Evolutionary conservation across 257 asterid species (phyloP), one percentile per base, ranked within the genome.

Genomic region (Linaria vulgaris): DNA sequence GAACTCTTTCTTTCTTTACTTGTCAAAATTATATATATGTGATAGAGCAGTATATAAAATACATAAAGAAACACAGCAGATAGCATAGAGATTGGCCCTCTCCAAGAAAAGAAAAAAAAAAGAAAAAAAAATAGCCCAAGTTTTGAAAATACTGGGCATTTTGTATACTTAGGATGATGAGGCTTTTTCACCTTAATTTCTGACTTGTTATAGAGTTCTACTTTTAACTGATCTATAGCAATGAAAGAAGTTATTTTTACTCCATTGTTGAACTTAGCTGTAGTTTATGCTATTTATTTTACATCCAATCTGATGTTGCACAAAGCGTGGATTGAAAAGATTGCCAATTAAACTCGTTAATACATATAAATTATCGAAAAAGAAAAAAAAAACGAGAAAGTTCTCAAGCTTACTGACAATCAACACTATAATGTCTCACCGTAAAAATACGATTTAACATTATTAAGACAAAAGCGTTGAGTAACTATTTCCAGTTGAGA

Each of bases 21-120:
- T 30, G 6, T 6, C 6, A 2, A 6, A 2, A 3, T 2, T 2
- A 30, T 30, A n/a, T 6, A 30, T 34, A 55, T 25, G 64, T 47
- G 27, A 53, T 69, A 49, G 11, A 54, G 37, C 15, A 69, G 11
- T 52, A 24, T 66, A 64, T 48, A 68, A 51, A 37, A 69, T 30
- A 20, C 24, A 46, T 17, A 34, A 13, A 59, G 20, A 62, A 25
- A 48, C n/a, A 50, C 66, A 65, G 68, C 69, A 63, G 69, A 72
- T 71, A 75, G 79, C 70, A 48, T 56, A 83, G 74, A 74, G 59
- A 78, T 21, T 46, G 76, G 85, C 88, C 95, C 91, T 81, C 83
- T 76, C 85, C 94, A 39, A 23, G 59, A 34, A 34, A 34, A 34
- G 9, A 34, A 34, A 34, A 34, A 34, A 63, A 72, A n/a, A n/a